These are phyloP conservation scores for Syzygium syzygioides DNA, from an alignment of 441 rosid genomes.

Conservation along the genomic window DNA sequence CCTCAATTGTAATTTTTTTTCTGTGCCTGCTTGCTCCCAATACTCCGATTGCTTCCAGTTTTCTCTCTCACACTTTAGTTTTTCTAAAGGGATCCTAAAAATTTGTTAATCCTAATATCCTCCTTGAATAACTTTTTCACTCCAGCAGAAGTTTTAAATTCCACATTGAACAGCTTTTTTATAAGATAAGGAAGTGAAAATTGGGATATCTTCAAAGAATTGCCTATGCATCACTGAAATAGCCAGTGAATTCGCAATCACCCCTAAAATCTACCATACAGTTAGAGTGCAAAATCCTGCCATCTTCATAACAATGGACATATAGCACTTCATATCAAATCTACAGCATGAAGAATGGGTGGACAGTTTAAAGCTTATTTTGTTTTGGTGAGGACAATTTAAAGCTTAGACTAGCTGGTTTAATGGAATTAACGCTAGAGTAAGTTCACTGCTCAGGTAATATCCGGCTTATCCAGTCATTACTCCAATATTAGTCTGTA, in stretches of 20 bases:
- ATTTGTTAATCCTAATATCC: neutral
- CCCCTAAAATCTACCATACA: neutral
- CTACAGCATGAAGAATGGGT: neutral
- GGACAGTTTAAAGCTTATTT: neutral
- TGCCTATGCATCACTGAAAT: neutral
- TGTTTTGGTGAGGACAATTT: neutral
- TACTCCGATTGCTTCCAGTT: neutral
- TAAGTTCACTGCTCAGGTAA: neutral
- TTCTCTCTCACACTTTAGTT: neutral
- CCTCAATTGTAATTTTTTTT: neutral
- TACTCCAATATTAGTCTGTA: neutral
- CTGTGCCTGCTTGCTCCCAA: neutral
- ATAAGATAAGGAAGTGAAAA: neutral
- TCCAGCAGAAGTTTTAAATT: neutral
- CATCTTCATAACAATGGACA: neutral
- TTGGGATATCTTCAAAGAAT: neutral
- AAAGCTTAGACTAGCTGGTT: neutral
- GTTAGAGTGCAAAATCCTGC: neutral
- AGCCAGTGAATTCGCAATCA: neutral
- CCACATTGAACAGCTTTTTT: neutral
- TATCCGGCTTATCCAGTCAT: neutral
- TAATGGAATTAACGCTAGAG: neutral
- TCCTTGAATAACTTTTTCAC: neutral
- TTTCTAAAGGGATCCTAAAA: neutral
- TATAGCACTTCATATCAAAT: neutral